phyloP scores from a whole-genome alignment of 768 basidiomycete genomes.

The Termitomyces sp. region DNA sequence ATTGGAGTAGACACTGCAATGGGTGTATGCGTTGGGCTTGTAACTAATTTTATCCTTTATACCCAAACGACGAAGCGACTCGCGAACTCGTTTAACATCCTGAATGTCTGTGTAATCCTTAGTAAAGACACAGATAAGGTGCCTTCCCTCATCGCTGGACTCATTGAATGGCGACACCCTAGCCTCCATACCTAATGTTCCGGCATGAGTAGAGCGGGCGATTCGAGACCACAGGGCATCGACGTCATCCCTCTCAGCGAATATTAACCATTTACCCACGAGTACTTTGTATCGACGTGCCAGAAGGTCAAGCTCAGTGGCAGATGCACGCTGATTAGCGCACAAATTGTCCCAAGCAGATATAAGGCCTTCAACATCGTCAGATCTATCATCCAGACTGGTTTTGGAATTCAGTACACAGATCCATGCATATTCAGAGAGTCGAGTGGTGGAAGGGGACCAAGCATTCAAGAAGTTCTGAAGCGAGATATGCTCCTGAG shows the following conservation, averaged over 20 bases:
- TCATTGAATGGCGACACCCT: constrained; percentile 17
- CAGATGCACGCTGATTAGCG: constrained; percentile 4
- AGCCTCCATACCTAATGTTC: constrained; percentile 14
- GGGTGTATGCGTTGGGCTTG: constrained; percentile 20
- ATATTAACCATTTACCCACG: constrained; percentile 20
- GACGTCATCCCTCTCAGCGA: constrained; percentile 4
- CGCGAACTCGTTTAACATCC: constrained; percentile 16
- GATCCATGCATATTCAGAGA: constrained; percentile 11
- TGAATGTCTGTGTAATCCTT: constrained; percentile 13
- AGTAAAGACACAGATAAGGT: constrained; percentile 19
- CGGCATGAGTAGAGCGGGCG: constrained; percentile 15
- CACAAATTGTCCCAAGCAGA: constrained; percentile 9
- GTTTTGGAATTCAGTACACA: background rate
- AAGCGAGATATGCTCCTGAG: constrained; percentile 1
- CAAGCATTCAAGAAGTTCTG: constrained; percentile 5
- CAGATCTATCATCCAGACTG: too few species aligned
- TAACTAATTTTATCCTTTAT: constrained; percentile 17
- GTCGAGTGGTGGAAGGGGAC: constrained; percentile 9
- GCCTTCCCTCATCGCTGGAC: background rate
- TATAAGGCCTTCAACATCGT: constrained; percentile 1
- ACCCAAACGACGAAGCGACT: constrained; percentile 15
- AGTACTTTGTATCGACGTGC: constrained; percentile 10
- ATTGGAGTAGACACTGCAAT: constrained; percentile 3
- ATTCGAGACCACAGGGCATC: constrained; percentile 17
- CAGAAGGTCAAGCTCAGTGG: constrained; percentile 9